Conservation (phyloP, 257 asterid species). For the Lithospermum erythrorhizon region DNA sequence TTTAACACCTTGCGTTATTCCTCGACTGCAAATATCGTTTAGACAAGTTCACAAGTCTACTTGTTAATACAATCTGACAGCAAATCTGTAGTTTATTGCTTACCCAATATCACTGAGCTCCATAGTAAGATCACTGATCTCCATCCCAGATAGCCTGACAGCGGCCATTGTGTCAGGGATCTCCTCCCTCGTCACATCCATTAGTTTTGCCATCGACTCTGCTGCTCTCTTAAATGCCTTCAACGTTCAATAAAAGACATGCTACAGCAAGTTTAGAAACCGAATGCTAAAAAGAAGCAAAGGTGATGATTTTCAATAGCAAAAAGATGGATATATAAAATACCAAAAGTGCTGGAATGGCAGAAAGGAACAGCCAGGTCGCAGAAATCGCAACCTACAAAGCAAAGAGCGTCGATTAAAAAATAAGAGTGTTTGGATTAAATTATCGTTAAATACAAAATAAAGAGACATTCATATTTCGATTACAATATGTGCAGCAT, state of each 20-base stretch:
- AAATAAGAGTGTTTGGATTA: no score
- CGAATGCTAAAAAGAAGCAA: neutral
- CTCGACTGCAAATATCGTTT: constrained; percentile 41
- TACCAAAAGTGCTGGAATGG: constrained; percentile 85
- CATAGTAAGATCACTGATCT: constrained; percentile 77
- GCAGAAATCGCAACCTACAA: constrained; percentile 80
- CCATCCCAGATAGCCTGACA: constrained; percentile 91
- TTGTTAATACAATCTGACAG: neutral
- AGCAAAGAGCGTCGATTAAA: constrained; percentile 4
- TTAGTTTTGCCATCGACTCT: constrained; percentile 63
- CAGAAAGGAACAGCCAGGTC: constrained; percentile 72
- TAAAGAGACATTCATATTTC: neutral
- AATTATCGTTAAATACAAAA: neutral
- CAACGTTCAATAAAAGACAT: constrained; percentile 9
- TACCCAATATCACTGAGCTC: constrained; percentile 93
- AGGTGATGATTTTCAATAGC: neutral
- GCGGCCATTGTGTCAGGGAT: constrained; percentile 95
- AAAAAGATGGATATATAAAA: constrained; percentile 11
- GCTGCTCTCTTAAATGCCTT: constrained; percentile 90
- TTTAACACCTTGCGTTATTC: constrained; percentile 67
- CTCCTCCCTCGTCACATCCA: constrained; percentile 82
- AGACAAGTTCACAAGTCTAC: neutral
- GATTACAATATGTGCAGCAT: neutral
- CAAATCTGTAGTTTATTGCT: constrained; percentile 11
- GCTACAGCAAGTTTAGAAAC: neutral